These are phyloP conservation scores for Taphrina flavorubra DNA, from an alignment of 1,139 yeast genomes.

Conservation along the genomic window DNA sequence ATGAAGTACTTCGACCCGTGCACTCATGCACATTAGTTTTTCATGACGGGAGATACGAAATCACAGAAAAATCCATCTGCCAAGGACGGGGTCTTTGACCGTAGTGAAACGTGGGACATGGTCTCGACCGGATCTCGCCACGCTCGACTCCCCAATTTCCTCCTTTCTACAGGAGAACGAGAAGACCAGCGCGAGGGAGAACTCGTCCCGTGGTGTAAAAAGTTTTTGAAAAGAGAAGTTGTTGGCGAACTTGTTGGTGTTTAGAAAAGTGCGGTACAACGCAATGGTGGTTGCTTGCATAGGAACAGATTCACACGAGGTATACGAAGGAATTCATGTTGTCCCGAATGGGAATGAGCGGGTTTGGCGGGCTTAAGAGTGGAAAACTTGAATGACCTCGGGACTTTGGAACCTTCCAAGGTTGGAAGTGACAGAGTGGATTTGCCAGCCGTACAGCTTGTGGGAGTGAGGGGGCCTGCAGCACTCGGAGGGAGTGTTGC, in stretches of 20 bases:
- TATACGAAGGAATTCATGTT: not conserved
- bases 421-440: no score
- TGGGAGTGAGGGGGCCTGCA: no score
- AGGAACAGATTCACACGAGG: not conserved
- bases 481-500: no score
- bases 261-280: not conserved
- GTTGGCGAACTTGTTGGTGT: not conserved
- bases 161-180: no score
- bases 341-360: no score
- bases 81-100: slow-evolving; percentile 31
- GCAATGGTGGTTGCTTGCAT: not conserved
- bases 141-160: not conserved
- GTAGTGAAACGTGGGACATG: not conserved
- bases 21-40: slow-evolving; percentile 14
- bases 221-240: not conserved
- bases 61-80: slow-evolving; percentile 8
- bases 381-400: no score
- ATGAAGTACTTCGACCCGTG: slow-evolving; percentile 37
- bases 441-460: no score
- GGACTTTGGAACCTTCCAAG: no score
- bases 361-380: no score
- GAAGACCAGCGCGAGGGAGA: not conserved
- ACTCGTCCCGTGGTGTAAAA: slow-evolving; percentile 19
- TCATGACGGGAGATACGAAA: slow-evolving; percentile 37
- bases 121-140: slow-evolving; percentile 10